Conservation (phyloP, 148 eudicot species). For the Chenopodium album region DNA sequence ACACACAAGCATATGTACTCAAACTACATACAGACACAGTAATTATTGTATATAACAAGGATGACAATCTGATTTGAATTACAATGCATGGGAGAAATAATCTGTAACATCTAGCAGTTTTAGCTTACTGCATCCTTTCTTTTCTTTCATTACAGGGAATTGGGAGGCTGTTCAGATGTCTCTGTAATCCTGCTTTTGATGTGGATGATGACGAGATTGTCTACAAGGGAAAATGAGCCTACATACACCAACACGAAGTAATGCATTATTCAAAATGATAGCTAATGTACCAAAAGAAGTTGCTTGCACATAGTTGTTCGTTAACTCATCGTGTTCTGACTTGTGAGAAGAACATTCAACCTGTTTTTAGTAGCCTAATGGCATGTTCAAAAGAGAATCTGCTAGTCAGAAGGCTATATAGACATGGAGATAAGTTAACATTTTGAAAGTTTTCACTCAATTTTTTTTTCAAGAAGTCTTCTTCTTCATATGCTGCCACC, state of each 20-base stretch:
- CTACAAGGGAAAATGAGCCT: slow-evolving; percentile 64
- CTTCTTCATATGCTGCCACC: neutral
- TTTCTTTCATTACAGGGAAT: slow-evolving; percentile 55
- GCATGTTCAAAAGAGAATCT: neutral
- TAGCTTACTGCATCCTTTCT: neutral
- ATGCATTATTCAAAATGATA: slow-evolving; percentile 1
- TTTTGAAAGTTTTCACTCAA: neutral
- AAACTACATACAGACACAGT: neutral
- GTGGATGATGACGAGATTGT: slow-evolving; percentile 94
- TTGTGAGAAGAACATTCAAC: neutral
- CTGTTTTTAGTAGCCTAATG: neutral
- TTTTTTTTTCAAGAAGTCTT: neutral
- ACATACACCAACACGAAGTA: neutral
- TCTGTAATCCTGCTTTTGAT: slow-evolving; percentile 83
- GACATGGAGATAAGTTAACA: neutral
- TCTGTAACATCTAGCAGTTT: neutral
- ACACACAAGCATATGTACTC: neutral
- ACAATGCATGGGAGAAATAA: neutral
- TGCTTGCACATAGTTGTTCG: neutral
- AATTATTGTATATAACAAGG: neutral
- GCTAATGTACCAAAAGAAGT: neutral
- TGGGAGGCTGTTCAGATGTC: slow-evolving; percentile 83
- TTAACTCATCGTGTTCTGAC: neutral
- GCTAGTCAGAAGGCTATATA: neutral
- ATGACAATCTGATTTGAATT: neutral